Conservation (phyloP, 2,329 filamentous ascomycete species). For the Phyllachora maydis region DNA sequence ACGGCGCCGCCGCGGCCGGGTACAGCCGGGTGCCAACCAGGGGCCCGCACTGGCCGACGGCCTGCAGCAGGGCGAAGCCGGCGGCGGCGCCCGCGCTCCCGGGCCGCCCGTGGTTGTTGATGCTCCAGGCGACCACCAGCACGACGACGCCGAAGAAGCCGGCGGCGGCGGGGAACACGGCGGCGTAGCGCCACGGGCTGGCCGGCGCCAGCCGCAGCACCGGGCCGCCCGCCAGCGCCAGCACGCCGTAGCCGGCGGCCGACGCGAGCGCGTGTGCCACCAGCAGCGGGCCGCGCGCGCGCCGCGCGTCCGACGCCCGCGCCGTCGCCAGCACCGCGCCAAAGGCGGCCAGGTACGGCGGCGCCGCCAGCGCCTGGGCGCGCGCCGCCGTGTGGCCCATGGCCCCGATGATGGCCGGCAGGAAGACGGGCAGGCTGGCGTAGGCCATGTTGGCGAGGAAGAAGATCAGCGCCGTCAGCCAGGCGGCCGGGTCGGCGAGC, state of each 20-base stretch:
- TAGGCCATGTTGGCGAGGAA: slow-evolving; percentile 80
- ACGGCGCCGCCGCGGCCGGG: slow-evolving; percentile 36
- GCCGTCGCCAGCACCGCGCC: slow-evolving; percentile 50
- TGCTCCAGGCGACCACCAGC: slow-evolving; percentile 68
- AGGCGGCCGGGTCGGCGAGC: slow-evolving; percentile 45
- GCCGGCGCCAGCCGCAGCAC: slow-evolving; percentile 13
- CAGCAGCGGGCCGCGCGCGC: slow-evolving; percentile 42
- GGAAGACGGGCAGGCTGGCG: slow-evolving; percentile 68
- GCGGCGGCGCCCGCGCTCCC: slow-evolving; percentile 21
- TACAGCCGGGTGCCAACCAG: slow-evolving; percentile 48
- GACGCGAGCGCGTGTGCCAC: slow-evolving; percentile 50
- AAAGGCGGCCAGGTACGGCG: slow-evolving; percentile 65
- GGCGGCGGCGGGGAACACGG: slow-evolving; percentile 55
- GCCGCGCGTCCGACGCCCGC: slow-evolving; percentile 45
- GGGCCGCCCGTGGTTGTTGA: slow-evolving; percentile 46
- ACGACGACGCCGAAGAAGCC: slow-evolving; percentile 77
- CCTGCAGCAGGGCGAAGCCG: slow-evolving; percentile 62
- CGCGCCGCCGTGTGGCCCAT: slow-evolving; percentile 51
- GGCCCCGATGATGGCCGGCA: slow-evolving; percentile 58
- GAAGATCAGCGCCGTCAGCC: slow-evolving; percentile 65
- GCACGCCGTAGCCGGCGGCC: slow-evolving; percentile 30
- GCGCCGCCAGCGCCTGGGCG: slow-evolving; percentile 61
- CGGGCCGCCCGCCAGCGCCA: slow-evolving; percentile 33
- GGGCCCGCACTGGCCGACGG: slow-evolving; percentile 65
- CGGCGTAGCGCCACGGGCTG: slow-evolving; percentile 41